Base-by-base conservation (phyloP, 805 yeast species). In the Schwanniomyces sp. region DNA sequence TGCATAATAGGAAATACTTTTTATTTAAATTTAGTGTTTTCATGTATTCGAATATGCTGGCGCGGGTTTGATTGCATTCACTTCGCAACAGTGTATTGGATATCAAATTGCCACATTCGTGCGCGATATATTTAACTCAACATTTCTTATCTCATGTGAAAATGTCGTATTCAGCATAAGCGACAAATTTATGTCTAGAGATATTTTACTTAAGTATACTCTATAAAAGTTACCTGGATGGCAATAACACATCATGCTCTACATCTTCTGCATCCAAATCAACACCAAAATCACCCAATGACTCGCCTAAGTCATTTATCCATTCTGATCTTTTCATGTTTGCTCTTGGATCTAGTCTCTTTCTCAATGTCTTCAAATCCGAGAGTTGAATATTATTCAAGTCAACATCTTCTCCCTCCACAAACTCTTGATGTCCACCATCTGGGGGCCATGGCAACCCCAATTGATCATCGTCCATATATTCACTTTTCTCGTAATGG, bases 381-480 rank as follows among this genome's bases (percentile, higher is more conserved):
- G 56, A 41, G 11, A 34, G 38, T 12, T 48, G 48, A n/a, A 57
- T 45, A 34, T 55, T 57, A 27, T 51, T 54, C 21, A 50, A 37
- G 17, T 57, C 52, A 3, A 43, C 49, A 30, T 54, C 57, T 21
- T 52, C 62, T n/a, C 18, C 40, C 12, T 60, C 60, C 1, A 57
- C 51, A 5, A 48, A 56, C 34, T 65, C 75, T 43, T 69, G 75
- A 54, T 76, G 72, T 0, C 84, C 84, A 5, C 89, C 91, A 67
- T 90, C 96, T 1, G 96, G 96, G 1, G 99, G 99, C 96, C 97
- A 92, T 2, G 96, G 94, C 34, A 86, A 68, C 1, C 81, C 78
- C 44, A 85, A 66, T 50, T 86, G 79, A 55, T 85, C 87, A 21
- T 73, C 79, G 43, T 71, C 76, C 14, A 76, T 61, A 29, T 72